Conservation (phyloP, 2,329 filamentous ascomycete genomes). For the Aspergillus transmontanensis region DNA sequence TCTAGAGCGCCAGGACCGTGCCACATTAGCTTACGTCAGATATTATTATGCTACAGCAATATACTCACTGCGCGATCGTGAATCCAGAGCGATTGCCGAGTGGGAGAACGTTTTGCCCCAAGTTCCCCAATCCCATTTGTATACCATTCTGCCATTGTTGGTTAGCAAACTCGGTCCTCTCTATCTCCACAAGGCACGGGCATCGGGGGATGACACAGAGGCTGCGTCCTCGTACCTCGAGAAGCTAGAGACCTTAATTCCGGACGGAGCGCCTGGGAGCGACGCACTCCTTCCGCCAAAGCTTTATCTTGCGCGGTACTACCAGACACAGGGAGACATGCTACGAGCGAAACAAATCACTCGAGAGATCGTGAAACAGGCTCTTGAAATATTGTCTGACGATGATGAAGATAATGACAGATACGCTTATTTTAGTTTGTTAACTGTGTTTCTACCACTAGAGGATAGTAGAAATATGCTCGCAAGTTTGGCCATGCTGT, state of each 20-base stretch:
- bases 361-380: conserved; percentile 25
- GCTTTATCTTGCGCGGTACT: conserved; percentile 24
- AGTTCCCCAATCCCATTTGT: conserved; percentile 17
- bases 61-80: conserved; percentile 11
- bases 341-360: conserved; percentile 23
- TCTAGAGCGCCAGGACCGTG: conserved; percentile 6
- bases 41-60: conserved; percentile 21
- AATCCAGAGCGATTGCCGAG: conserved; percentile 17
- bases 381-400: conserved; percentile 32
- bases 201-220: conserved; percentile 7
- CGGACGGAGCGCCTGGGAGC: conserved; percentile 17
- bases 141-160: conserved; percentile 16
- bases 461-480: conserved; percentile 23
- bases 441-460: conserved; percentile 23
- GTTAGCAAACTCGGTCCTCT: conserved; percentile 20
- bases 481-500: conserved; percentile 20
- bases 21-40: conserved; percentile 16
- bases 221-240: conserved; percentile 13
- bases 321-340: conserved; percentile 21
- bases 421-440: conserved; percentile 25
- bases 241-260: conserved; percentile 12
- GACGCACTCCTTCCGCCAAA: conserved; percentile 19
- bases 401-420: conserved; percentile 31
- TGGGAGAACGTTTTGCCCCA: conserved; percentile 21
- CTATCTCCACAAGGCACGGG: conserved; percentile 19